phyloP scores from a whole-genome alignment of 306 rosid genomes.

The Fragaria iinumae region DNA sequence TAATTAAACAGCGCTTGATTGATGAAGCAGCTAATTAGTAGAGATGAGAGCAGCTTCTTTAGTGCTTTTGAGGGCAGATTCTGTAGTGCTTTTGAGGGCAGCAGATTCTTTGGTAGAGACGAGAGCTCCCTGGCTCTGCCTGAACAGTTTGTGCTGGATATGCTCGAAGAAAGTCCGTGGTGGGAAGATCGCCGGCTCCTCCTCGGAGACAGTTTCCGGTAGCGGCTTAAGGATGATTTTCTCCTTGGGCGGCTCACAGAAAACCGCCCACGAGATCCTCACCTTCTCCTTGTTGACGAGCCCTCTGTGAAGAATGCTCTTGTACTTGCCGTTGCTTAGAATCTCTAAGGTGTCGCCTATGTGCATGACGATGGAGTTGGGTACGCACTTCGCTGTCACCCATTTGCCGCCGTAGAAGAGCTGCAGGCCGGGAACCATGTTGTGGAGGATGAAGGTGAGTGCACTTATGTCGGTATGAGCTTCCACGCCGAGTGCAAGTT shows the following conservation, averaged over 20 bases:
- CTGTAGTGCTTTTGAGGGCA: background rate
- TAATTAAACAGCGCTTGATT: too few relatives aligned
- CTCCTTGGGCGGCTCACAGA: constrained; percentile 88
- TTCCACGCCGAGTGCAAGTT: constrained; percentile 80
- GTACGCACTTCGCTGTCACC: constrained; percentile 80
- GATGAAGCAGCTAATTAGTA: too few relatives aligned
- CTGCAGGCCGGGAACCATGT: constrained; percentile 91
- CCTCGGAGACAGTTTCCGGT: constrained; percentile 50
- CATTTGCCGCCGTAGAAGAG: constrained; percentile 64
- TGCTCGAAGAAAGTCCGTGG: constrained; percentile 88
- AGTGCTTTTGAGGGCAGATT: background rate
- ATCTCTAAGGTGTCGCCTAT: constrained; percentile 85
- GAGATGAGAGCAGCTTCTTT: background rate
- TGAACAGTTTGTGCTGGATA: constrained; percentile 71
- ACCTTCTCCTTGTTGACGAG: constrained; percentile 85
- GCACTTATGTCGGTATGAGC: constrained; percentile 84
- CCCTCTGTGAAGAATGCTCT: constrained; percentile 82
- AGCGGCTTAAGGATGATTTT: constrained; percentile 78
- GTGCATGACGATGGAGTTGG: constrained; percentile 74
- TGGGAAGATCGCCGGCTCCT: constrained; percentile 53
- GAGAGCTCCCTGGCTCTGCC: constrained; percentile 42
- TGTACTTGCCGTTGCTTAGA: constrained; percentile 71
- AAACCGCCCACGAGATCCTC: constrained; percentile 87
- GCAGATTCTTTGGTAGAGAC: background rate
- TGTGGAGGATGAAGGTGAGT: constrained; percentile 79